Evolutionary conservation across 2,329 filamentous ascomycete genomes (phyloP).

Genomic region (Rhynchosporium graminicola): DNA sequence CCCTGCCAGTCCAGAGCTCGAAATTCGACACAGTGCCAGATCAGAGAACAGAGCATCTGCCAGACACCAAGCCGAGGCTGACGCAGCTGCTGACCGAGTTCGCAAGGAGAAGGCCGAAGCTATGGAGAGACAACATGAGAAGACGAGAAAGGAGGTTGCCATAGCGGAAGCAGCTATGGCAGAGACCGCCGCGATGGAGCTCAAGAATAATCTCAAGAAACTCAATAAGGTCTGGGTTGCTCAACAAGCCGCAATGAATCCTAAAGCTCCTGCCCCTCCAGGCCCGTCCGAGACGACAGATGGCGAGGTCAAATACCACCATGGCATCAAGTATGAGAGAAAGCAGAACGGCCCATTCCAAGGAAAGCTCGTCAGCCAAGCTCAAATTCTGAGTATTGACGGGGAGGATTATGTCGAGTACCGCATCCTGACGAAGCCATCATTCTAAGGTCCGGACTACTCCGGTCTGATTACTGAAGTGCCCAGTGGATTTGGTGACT

Average conservation of each 20-base stretch:
- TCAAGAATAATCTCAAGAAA: conserved; percentile 39
- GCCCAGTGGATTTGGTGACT: neutral
- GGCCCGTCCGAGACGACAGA: conserved; percentile 44
- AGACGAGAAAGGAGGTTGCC: conserved; percentile 37
- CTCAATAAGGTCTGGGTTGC: conserved; percentile 39
- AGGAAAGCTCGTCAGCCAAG: conserved; percentile 63
- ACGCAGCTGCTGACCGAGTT: conserved; percentile 27
- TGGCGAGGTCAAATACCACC: conserved; percentile 56
- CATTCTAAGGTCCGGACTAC: conserved; percentile 47
- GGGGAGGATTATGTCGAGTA: conserved; percentile 70
- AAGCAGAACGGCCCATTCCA: conserved; percentile 61
- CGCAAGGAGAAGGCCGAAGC: conserved; percentile 35
- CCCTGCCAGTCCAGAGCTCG: conserved; percentile 29
- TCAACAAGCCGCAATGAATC: conserved; percentile 32
- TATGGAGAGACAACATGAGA: conserved; percentile 33
- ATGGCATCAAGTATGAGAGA: conserved; percentile 63
- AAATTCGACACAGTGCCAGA: conserved; percentile 36
- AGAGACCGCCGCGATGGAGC: conserved; percentile 33
- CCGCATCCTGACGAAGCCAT: conserved; percentile 63
- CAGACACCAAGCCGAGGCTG: conserved; percentile 33
- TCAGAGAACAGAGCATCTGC: conserved; percentile 33
- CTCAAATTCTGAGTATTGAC: conserved; percentile 63
- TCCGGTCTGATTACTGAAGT: too few species aligned
- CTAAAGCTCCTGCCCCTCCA: conserved; percentile 15
- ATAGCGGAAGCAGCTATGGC: conserved; percentile 33